A percentile compares a stretch with the other conserved stretches of the same genome.
These are phyloP conservation scores for Geosmithia putterillii DNA, from an alignment of 2,329 filamentous ascomycete species.

Conservation along the genomic window DNA sequence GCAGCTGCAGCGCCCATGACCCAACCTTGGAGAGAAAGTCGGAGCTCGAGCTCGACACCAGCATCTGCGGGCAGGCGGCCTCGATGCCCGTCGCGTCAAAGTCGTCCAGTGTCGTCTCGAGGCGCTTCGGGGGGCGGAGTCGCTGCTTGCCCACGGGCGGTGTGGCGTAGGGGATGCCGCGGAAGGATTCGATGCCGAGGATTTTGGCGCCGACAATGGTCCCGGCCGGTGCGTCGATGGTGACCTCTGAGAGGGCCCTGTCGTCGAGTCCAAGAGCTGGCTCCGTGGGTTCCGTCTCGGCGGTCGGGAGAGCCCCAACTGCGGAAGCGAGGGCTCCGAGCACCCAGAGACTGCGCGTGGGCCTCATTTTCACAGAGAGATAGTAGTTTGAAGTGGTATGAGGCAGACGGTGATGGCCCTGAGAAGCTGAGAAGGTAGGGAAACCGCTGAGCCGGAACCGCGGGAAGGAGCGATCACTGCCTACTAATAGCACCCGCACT, in stretches of 20 bases:
- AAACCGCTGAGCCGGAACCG: too few species aligned
- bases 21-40: conserved; percentile 30
- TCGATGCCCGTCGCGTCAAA: conserved; percentile 46
- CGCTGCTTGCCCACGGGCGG: conserved; percentile 54
- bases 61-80: conserved; percentile 61
- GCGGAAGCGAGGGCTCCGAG: conserved; percentile 1
- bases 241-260: conserved; percentile 25
- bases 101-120: conserved; percentile 44
- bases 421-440: too few species aligned
- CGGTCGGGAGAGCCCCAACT: background rate
- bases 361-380: background rate
- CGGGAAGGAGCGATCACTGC: too few species aligned
- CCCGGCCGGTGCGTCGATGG: conserved; percentile 37
- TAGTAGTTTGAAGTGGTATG: too few species aligned
- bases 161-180: conserved; percentile 64
- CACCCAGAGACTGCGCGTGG: background rate
- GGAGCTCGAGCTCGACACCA: conserved; percentile 35
- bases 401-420: too few species aligned
- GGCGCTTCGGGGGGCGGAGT: conserved; percentile 51
- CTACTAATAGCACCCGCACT: too few species aligned
- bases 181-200: conserved; percentile 51
- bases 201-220: conserved; percentile 38
- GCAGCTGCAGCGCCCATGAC: conserved; percentile 37
- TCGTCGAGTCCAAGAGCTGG: conserved; percentile 18
- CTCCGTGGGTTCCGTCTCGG: background rate